Percentiles rank a stretch among this genome's conserved stretches.
phyloP scores from a whole-genome alignment of 2,329 filamentous ascomycete genomes.

The Endoconidiophora polonica region DNA sequence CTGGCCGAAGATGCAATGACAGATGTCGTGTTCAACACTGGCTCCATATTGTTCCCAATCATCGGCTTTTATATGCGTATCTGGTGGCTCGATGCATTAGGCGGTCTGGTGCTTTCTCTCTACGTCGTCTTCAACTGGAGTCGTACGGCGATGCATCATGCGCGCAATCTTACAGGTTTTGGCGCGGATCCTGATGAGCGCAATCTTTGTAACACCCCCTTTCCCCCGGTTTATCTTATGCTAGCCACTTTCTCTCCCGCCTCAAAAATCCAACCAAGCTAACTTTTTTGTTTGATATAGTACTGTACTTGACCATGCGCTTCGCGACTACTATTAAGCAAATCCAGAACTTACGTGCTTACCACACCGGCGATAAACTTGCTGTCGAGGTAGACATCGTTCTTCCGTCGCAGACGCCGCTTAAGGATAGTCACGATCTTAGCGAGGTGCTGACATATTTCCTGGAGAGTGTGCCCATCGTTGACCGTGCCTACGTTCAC shows the following conservation, averaged over 20 bases:
- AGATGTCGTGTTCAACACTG: conserved; percentile 80
- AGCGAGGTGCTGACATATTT: conserved; percentile 67
- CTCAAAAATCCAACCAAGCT: background rate
- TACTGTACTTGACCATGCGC: conserved; percentile 84
- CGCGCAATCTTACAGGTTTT: conserved; percentile 64
- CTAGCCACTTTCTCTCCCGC: background rate
- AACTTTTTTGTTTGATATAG: conserved; percentile 9
- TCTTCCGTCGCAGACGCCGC: conserved; percentile 54
- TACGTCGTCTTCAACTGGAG: conserved; percentile 72
- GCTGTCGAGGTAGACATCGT: conserved; percentile 73
- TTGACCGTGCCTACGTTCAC: conserved; percentile 56
- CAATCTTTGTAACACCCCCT: conserved; percentile 40
- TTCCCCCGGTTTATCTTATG: background rate
- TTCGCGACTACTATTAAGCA: conserved; percentile 77
- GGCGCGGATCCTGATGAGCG: conserved; percentile 66
- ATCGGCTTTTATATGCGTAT: conserved; percentile 57
- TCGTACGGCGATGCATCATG: conserved; percentile 55
- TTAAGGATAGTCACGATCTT: conserved; percentile 70
- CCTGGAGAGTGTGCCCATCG: conserved; percentile 65
- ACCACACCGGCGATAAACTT: conserved; percentile 71
- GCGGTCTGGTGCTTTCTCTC: conserved; percentile 59
- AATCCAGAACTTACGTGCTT: conserved; percentile 72
- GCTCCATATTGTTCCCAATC: conserved; percentile 75
- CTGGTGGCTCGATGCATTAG: conserved; percentile 73
- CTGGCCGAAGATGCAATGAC: conserved; percentile 44